Evolutionary conservation across 2,329 filamentous ascomycete species (phyloP).

Genomic region (Pseudocercospora fijiensis): DNA sequence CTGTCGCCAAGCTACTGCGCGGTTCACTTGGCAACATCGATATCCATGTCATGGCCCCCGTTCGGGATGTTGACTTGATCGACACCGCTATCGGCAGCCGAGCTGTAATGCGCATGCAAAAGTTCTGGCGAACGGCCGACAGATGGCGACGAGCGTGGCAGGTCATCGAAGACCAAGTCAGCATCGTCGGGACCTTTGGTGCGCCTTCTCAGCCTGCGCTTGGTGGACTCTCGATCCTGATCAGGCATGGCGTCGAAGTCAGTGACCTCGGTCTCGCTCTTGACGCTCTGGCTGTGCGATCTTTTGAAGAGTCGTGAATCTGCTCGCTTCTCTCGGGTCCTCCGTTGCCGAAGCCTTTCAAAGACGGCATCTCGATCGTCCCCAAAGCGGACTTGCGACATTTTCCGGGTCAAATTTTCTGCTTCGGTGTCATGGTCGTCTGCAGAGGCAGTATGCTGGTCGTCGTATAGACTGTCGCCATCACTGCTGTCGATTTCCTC

Average conservation of each 20-base stretch:
- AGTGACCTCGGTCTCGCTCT: conserved; percentile 46
- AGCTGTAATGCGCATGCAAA: conserved; percentile 8
- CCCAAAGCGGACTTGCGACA: conserved; percentile 29
- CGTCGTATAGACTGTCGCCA: conserved; percentile 28
- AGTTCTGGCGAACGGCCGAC: conserved; percentile 12
- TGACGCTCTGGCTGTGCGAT: conserved; percentile 47
- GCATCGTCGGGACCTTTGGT: conserved; percentile 41
- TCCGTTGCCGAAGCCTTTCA: conserved; percentile 34
- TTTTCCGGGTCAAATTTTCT: conserved; percentile 18
- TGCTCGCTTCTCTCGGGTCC: conserved; percentile 43
- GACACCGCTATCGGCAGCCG: conserved; percentile 7
- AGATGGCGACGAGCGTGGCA: conserved; percentile 3
- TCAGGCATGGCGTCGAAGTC: conserved; percentile 44
- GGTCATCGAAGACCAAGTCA: conserved; percentile 16
- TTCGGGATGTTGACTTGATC: background rate
- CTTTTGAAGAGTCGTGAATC: conserved; percentile 45
- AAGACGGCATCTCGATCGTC: conserved; percentile 30
- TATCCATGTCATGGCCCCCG: conserved; percentile 18
- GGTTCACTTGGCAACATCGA: conserved; percentile 20
- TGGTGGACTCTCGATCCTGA: conserved; percentile 40
- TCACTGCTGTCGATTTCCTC: conserved; percentile 32
- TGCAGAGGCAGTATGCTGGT: conserved; percentile 31
- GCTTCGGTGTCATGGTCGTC: conserved; percentile 27
- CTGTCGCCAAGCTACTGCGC: background rate
- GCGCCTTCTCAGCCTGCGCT: conserved; percentile 46